Base-by-base conservation (phyloP, 2,329 filamentous ascomycete genomes). In the Nemania diffusa region DNA sequence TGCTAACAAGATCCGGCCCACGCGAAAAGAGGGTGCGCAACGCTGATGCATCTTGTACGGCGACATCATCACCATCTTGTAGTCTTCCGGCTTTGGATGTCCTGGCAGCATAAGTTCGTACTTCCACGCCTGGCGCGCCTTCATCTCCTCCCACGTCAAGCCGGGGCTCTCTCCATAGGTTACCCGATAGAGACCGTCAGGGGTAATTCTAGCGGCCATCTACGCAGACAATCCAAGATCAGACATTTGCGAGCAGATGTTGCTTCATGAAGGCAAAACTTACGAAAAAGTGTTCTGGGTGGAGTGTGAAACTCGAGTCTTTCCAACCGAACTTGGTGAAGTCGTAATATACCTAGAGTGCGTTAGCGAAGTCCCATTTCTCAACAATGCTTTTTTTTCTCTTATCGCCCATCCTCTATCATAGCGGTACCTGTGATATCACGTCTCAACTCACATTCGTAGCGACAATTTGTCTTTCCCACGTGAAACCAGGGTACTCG, bases 41-140 rank as follows among this genome's bases (percentile, higher is more conserved):
- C 88, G 82, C 74, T 90, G 87, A 71, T 90, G 88, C 75, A 90
- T 84, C 67, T 82, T 84, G 76, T 90, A 90, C 0, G 88, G 88
- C 44, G 84, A 86, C 73, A 88, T 83, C 75, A 83, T 87, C 57
- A 85, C 77, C 24, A 90, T 75, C 13, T 83, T 82, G 78, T 90
- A 90, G 50, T 88, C 81, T 32, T 77, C 79, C 0, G 87, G 87
- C 67, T 87, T 85, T 0, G 88, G 88, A 63, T 87, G 80, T 0
- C 88, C 88, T 0, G 88, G 88, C 0, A 90, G 80, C 68, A 91
- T 87, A 29, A 81, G 75, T 67, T 85, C 81, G 73, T 85, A 91
- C 65, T 87, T 88, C 68, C 76, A 76, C 1, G 85, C 82, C 69
- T 87, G 87, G 5, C 87, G 82, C 27, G 80, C 80, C 29, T 81